Conservation (phyloP, 371 early-diverging fungal species). For the Capniomyces stellatus region DNA sequence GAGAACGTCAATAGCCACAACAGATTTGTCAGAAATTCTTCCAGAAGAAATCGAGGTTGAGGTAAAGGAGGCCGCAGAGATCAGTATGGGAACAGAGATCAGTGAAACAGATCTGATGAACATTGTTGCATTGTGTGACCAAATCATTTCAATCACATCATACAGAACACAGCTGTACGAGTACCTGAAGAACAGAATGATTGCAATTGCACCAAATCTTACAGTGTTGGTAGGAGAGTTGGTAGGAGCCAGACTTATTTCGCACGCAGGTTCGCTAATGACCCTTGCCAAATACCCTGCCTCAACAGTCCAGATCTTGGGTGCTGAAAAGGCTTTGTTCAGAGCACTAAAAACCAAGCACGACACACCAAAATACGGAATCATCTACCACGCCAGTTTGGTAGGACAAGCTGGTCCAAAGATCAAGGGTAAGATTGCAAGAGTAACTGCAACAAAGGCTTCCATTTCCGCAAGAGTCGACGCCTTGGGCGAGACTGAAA, state of each 20-base stretch:
- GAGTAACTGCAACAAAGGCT: slow-evolving; percentile 83
- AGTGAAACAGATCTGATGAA: slow-evolving; percentile 72
- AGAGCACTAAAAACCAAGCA: slow-evolving; percentile 86
- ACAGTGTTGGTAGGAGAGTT: slow-evolving; percentile 80
- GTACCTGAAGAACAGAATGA: slow-evolving; percentile 80
- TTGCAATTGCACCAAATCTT: slow-evolving; percentile 82
- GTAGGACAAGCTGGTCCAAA: slow-evolving; percentile 73
- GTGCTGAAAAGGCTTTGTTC: slow-evolving; percentile 96
- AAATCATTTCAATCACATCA: slow-evolving; percentile 68
- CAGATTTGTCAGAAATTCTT: slow-evolving; percentile 60
- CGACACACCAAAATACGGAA: slow-evolving; percentile 94
- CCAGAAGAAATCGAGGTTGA: slow-evolving; percentile 80
- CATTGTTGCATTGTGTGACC: slow-evolving; percentile 61
- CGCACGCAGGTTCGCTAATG: slow-evolving; percentile 82
- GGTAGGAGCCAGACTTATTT: slow-evolving; percentile 80
- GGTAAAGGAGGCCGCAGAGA: slow-evolving; percentile 65
- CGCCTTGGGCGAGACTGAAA: slow-evolving; percentile 75
- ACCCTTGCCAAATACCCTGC: slow-evolving; percentile 85
- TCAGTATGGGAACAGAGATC: slow-evolving; percentile 91
- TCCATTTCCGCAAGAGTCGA: slow-evolving; percentile 87
- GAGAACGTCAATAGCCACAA: slow-evolving; percentile 56
- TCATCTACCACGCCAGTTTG: slow-evolving; percentile 81
- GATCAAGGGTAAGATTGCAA: slow-evolving; percentile 82
- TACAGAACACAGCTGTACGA: slow-evolving; percentile 75
- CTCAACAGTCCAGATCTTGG: slow-evolving; percentile 91